A percentile compares a stretch with the other conserved stretches of the same genome.
Evolutionary conservation across 1,284 basidiomycete species (phyloP).

Genomic region (Apiotrichum porosum): DNA sequence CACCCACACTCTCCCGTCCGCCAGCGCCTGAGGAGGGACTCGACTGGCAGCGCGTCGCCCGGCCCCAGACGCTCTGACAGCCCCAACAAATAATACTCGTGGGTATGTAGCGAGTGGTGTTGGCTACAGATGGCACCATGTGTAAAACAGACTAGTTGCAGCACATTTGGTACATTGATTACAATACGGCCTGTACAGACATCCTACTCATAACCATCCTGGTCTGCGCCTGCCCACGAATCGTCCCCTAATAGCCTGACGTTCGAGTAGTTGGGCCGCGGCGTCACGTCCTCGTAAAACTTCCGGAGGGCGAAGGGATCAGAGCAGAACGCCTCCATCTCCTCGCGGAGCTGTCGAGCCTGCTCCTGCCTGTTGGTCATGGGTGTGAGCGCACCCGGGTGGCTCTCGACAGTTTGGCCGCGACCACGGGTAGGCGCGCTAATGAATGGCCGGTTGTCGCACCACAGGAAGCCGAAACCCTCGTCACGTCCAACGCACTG

Average conservation of each 20-base stretch:
- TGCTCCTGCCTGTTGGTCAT: constrained; percentile 37
- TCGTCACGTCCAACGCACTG: constrained; percentile 72
- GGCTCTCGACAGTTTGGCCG: constrained; percentile 10
- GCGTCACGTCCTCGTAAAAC: constrained; percentile 71
- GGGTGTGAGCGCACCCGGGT: constrained; percentile 19
- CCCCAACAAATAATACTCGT: no score
- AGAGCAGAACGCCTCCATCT: constrained; percentile 64
- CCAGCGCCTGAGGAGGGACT: no score
- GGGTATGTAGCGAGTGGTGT: no score
- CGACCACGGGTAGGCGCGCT: constrained; percentile 32
- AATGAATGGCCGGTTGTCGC: constrained; percentile 69
- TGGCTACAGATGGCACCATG: no score
- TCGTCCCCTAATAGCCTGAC: constrained; percentile 4
- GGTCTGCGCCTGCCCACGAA: constrained; percentile 1
- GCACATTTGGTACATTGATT: no score
- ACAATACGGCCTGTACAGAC: no score
- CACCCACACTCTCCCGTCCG: no score
- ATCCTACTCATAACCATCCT: no score
- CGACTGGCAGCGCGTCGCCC: no score
- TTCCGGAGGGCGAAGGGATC: constrained; percentile 55
- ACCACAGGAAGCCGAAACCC: constrained; percentile 66
- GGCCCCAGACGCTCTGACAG: no score
- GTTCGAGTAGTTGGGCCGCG: constrained; percentile 22
- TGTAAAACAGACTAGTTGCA: no score
- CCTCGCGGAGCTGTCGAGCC: constrained; percentile 49